Conservation (phyloP, 805 yeast genomes). For the Yueomyces sinensis region DNA sequence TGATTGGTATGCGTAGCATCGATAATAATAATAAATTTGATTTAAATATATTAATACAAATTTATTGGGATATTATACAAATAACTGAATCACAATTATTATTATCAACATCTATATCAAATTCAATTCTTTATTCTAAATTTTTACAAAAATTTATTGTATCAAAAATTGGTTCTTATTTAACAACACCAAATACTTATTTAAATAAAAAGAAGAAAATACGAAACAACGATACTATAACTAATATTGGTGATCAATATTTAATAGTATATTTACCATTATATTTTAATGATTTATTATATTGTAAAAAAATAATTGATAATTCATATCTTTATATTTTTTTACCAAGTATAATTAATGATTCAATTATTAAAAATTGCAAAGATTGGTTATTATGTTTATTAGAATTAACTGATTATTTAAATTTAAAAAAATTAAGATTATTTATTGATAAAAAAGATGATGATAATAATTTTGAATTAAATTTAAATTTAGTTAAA, state of each 20-base stretch:
- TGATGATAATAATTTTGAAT: constrained; percentile 2
- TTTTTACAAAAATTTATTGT: constrained; percentile 6
- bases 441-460: constrained; percentile 13
- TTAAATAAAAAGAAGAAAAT: neutral
- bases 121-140: constrained; percentile 1
- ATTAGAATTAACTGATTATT: constrained; percentile 14
- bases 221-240: neutral
- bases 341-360: constrained; percentile 4
- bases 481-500: constrained; percentile 8
- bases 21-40: constrained; percentile 3
- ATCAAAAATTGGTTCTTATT: constrained; percentile 5
- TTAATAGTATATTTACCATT: constrained; percentile 14
- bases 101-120: constrained; percentile 1
- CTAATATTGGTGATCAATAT: constrained; percentile 12
- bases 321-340: constrained; percentile 11
- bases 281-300: constrained; percentile 12
- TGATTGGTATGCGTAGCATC: constrained; percentile 24
- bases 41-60: too few species aligned
- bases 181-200: neutral
- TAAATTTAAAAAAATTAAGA: constrained; percentile 9
- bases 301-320: constrained; percentile 12
- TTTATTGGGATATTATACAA: constrained; percentile 22
- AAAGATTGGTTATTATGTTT: constrained; percentile 18
- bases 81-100: constrained; percentile 18
- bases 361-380: constrained; percentile 1